phyloP scores from a whole-genome alignment of 257 asterid species.

The Solanum virginianum region DNA sequence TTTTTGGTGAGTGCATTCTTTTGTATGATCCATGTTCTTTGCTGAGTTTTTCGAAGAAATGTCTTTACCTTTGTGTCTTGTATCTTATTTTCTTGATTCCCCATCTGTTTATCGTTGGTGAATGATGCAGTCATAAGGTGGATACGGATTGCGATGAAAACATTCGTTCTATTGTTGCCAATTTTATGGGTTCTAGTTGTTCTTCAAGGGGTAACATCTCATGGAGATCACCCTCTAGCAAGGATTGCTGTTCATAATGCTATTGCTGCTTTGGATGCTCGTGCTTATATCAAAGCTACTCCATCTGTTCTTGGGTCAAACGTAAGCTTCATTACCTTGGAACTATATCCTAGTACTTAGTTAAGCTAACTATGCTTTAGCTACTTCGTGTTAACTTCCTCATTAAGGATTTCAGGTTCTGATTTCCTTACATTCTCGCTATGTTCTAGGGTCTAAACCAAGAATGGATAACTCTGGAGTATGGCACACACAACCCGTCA shows the following conservation, averaged over 20 bases:
- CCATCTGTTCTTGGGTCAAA: conserved; percentile 70
- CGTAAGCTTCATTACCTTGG: conserved; percentile 23
- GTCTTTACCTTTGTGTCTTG: background rate
- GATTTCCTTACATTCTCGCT: background rate
- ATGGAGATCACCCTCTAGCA: conserved; percentile 72
- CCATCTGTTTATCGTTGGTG: background rate
- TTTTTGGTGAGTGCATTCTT: background rate
- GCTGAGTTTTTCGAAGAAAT: background rate
- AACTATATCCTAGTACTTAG: background rate
- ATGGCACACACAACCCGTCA: conserved; percentile 43
- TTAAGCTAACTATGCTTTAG: background rate
- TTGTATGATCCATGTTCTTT: background rate
- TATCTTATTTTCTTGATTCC: background rate
- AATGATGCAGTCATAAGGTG: conserved; percentile 5
- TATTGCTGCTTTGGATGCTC: conserved; percentile 37
- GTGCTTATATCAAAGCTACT: conserved; percentile 52
- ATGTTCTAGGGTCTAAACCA: conserved; percentile 29
- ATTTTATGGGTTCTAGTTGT: conserved; percentile 35
- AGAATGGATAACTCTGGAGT: conserved; percentile 65
- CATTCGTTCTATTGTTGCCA: conserved; percentile 18
- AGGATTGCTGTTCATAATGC: conserved; percentile 44
- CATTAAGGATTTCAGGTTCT: background rate
- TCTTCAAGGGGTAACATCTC: conserved; percentile 40
- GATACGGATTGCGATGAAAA: conserved; percentile 18
- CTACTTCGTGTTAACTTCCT: background rate